Percentiles rank a stretch among this genome's conserved stretches.
Evolutionary conservation across 192 early-diverging fungal genomes (phyloP).

Genomic region (Coemansia sp.): DNA sequence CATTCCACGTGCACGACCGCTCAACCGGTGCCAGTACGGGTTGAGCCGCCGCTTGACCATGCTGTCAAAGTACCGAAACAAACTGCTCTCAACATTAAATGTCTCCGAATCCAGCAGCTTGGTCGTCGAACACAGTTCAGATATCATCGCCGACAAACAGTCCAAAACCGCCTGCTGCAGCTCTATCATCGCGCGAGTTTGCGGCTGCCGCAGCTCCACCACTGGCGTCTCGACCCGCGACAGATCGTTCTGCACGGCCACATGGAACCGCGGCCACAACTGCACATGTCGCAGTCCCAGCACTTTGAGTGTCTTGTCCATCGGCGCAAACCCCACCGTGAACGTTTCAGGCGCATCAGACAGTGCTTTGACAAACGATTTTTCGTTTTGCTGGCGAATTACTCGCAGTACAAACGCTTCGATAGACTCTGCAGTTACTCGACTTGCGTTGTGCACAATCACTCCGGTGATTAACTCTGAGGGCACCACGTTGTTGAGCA

Average conservation of each 20-base stretch:
- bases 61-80: constrained; percentile 83
- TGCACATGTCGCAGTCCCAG: constrained; percentile 79
- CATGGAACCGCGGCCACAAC: constrained; percentile 77
- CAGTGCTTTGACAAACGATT: constrained; percentile 92
- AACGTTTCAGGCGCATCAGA: constrained; percentile 85
- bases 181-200: constrained; percentile 76
- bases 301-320: constrained; percentile 82
- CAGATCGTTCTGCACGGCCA: constrained; percentile 47
- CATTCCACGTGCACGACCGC: constrained; percentile 69
- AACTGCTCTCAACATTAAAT: constrained; percentile 81
- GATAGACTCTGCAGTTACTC: constrained; percentile 74
- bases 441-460: constrained; percentile 82
- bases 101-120: constrained; percentile 74
- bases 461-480: constrained; percentile 76
- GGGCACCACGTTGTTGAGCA: constrained; percentile 79
- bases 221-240: constrained; percentile 61
- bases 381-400: constrained; percentile 73
- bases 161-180: constrained; percentile 83
- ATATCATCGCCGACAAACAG: constrained; percentile 75
- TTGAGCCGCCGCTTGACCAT: constrained; percentile 75
- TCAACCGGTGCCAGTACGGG: constrained; percentile 85
- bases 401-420: constrained; percentile 90
- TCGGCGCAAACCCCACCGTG: constrained; percentile 76
- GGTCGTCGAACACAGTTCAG: constrained; percentile 71
- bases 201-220: constrained; percentile 73